Base-by-base conservation (phyloP, 495 filamentous ascomycete species). In the Apiosordaria backusii region DNA sequence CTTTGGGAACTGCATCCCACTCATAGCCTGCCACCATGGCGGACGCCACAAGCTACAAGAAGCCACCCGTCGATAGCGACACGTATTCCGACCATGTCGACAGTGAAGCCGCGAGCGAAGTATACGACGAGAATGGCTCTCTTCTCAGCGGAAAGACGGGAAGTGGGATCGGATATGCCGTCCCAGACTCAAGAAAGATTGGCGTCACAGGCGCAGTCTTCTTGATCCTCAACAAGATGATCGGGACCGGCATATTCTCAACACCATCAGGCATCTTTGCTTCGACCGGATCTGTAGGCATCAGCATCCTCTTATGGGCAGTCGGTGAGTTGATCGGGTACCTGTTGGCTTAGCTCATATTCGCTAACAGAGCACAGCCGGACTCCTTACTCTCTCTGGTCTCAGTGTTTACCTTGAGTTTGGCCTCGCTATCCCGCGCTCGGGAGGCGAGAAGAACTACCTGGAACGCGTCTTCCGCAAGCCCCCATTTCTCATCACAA, bases 391-490 rank as follows among this genome's bases (percentile, higher is more conserved):
- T 1, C 67, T 72, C 23, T 70, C 63, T 40, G 71, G 71, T 18
- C 66, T 72, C 21, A 68, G 67, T 60, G 72, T 74, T 13, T 74
- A 71, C 65, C 66, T 74, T 9, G 67, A 70, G 27, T 74, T 83
- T 71, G 86, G 86, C 40, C 83, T 83, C 22, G 84, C 82, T 13
- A 84, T 84, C 29, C 82, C 82, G 16, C 66, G 73, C 23, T 80
- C 75, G 27, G 82, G 83, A 23, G 83, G 83, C 22, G 83, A 85
- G 68, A 82, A 82, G 63, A 80, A 87, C 68, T 89, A 89, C 68
- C 84, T 89, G 57, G 87, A 90, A 74, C 83, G 83, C 29, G 81
- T 89, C 45, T 88, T 82, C 74, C 78, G 78, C n/a, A 84, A 83
- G 57, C 87, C 88, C 7, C 81, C 79, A 57, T 86, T 86, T 77